phyloP scores from a whole-genome alignment of 768 basidiomycete species.

The Kwoniella newhampshirensis region DNA sequence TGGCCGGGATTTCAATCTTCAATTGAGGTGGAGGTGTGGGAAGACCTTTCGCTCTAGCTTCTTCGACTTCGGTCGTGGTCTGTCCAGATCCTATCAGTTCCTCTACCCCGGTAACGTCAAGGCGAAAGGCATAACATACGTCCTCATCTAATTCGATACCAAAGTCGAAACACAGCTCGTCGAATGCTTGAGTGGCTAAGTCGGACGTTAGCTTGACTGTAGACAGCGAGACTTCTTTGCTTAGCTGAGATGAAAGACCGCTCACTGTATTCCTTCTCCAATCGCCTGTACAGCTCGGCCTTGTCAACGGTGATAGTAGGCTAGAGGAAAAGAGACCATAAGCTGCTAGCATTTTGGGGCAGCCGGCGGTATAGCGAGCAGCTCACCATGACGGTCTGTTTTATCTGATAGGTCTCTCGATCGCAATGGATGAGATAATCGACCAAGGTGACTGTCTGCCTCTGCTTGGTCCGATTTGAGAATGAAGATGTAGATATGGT shows the following conservation, averaged over 20 bases:
- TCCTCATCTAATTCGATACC: constrained; percentile 97
- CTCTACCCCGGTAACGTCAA: constrained; percentile 95
- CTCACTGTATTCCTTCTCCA: constrained; percentile 79
- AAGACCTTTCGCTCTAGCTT: constrained; percentile 74
- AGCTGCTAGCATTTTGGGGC: neutral
- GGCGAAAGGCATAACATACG: constrained; percentile 78
- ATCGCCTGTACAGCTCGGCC: constrained; percentile 82
- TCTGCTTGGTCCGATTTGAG: no score
- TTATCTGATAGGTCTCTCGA: no score
- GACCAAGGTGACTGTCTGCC: no score
- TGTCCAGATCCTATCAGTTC: constrained; percentile 76
- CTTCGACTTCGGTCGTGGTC: constrained; percentile 87
- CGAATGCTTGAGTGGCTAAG: constrained; percentile 88
- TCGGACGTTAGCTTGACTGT: constrained; percentile 3
- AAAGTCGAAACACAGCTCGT: constrained; percentile 93
- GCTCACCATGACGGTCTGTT: constrained; percentile 15
- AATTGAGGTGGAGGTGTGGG: constrained; percentile 86
- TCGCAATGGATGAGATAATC: no score
- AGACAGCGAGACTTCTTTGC: no score
- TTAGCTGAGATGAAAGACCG: no score
- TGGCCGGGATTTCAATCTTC: constrained; percentile 99
- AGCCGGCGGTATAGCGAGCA: neutral
- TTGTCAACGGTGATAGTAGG: constrained; percentile 96
- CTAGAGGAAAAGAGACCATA: constrained; percentile 54
- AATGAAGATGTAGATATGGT: no score